Conservation (phyloP, 176 grass and related monocot genomes). For the Ensete ventricosum region DNA sequence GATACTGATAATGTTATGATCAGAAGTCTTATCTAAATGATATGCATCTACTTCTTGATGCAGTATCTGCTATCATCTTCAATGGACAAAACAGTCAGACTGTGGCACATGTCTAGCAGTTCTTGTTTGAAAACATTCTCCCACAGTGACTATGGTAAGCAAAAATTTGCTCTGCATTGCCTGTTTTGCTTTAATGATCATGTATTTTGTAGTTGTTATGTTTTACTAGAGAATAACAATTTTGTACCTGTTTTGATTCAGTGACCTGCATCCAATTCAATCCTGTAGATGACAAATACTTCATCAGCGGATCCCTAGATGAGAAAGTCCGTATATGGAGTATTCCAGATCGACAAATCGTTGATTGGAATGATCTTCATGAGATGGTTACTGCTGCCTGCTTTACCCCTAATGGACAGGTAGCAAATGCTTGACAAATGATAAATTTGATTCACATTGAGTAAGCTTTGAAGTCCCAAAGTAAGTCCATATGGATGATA, state of each 20-base stretch:
- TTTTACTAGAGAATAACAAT: constrained; percentile 11
- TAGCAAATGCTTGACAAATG: constrained; percentile 12
- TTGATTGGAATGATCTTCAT: constrained; percentile 99
- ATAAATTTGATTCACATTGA: background rate
- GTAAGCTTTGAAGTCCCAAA: background rate
- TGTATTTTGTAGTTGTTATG: background rate
- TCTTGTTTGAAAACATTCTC: constrained; percentile 96
- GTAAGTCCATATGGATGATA: background rate
- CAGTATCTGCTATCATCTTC: constrained; percentile 97
- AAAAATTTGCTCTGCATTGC: background rate
- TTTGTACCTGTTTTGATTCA: constrained; percentile 28
- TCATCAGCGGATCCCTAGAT: constrained; percentile 96
- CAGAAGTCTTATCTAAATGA: background rate
- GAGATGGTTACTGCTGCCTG: constrained; percentile 96
- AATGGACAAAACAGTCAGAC: constrained; percentile 96
- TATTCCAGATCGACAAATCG: constrained; percentile 78
- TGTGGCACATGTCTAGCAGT: constrained; percentile 68
- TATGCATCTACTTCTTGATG: constrained; percentile 20
- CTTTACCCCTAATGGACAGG: constrained; percentile 87
- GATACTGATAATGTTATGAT: background rate
- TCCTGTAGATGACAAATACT: constrained; percentile 87
- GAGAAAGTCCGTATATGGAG: constrained; percentile 99
- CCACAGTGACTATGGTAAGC: constrained; percentile 88
- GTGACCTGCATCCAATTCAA: constrained; percentile 99
- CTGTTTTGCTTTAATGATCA: constrained; percentile 5